These are phyloP conservation scores for Lycium ferocissimum DNA, from an alignment of 257 asterid species.

Conservation along the genomic window DNA sequence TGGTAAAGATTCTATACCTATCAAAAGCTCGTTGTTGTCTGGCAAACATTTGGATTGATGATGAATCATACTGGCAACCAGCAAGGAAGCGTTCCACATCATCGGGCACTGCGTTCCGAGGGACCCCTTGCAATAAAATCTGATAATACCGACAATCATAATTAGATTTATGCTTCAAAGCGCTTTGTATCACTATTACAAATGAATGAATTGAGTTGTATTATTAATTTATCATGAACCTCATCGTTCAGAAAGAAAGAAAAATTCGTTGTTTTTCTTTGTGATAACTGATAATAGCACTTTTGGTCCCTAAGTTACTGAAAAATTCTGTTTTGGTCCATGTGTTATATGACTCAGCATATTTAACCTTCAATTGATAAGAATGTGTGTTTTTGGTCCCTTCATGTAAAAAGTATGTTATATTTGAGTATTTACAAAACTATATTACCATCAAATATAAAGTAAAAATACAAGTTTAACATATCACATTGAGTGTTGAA, in stretches of 20 bases:
- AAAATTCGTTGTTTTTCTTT: neutral
- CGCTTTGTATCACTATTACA: neutral
- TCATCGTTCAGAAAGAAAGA: neutral
- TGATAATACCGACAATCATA: conserved; percentile 33
- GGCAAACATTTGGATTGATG: conserved; percentile 50
- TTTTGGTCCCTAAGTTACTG: no score
- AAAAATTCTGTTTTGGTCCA: no score
- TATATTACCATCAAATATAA: no score
- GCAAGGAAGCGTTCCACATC: conserved; percentile 83
- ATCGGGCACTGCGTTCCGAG: conserved; percentile 67
- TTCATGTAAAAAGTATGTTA: no score
- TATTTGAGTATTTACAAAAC: no score
- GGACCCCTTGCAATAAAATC: conserved; percentile 70
- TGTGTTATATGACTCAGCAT: no score
- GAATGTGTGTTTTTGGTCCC: no score
- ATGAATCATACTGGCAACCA: conserved; percentile 72
- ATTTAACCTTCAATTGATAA: no score
- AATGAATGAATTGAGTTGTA: neutral
- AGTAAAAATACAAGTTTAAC: no score
- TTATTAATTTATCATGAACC: neutral
- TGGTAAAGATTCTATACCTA: neutral
- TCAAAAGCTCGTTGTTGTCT: conserved; percentile 48
- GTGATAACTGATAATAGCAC: no score
- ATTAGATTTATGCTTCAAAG: conserved; percentile 20
- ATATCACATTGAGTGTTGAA: no score